A percentile compares a stretch with the other conserved stretches of the same genome.
Evolutionary conservation across 148 eudicot genomes (phyloP).

Genomic region (Dysphania ambrosioides): DNA sequence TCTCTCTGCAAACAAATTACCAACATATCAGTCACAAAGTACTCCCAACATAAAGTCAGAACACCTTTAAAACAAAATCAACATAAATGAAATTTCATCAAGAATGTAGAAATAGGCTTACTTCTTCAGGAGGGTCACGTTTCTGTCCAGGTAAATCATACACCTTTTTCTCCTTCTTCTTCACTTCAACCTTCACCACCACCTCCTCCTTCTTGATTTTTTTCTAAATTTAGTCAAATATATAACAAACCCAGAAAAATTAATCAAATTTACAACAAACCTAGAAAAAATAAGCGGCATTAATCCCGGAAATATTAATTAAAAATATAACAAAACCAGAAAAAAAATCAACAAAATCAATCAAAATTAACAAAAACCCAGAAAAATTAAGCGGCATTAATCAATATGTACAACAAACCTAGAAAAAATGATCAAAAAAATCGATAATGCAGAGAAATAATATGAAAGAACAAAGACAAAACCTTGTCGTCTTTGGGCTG

Average conservation of each 20-base stretch:
- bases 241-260: not conserved
- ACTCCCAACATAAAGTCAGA: not conserved
- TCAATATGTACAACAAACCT: not conserved
- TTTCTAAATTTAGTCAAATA: conserved; percentile 28
- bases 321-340: not conserved
- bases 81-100: not conserved
- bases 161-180: conserved; percentile 62
- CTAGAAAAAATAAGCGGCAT: not conserved
- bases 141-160: conserved; percentile 86
- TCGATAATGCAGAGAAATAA: not conserved
- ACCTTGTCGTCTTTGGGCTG: conserved; percentile 35
- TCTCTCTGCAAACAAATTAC: conserved; percentile 66
- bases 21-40: not conserved
- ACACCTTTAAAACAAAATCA: not conserved
- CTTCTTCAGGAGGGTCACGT: conserved; percentile 86
- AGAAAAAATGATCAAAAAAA: no score
- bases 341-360: no score
- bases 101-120: conserved; percentile 12
- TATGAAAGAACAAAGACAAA: conserved; percentile 4
- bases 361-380: not conserved
- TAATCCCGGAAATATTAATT: not conserved
- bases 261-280: not conserved
- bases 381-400: no score
- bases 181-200: conserved; percentile 35
- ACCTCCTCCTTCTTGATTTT: conserved; percentile 37